Evolutionary conservation across 2,329 filamentous ascomycete species (phyloP).

Genomic region (Diaporthe amygdali): DNA sequence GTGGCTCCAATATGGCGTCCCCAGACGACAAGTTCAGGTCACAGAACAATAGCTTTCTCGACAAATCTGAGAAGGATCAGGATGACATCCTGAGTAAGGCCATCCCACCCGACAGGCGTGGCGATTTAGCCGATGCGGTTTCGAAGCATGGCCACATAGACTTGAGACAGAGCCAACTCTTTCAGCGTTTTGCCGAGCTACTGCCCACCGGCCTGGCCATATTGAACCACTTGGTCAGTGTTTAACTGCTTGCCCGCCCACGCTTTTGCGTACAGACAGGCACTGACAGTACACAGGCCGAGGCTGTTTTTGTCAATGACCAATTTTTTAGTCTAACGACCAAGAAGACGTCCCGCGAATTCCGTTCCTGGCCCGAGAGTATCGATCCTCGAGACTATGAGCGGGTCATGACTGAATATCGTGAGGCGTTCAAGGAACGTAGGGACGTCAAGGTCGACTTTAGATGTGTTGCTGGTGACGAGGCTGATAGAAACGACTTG

Average conservation of each 20-base stretch:
- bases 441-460: conserved; percentile 17
- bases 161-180: conserved; percentile 12
- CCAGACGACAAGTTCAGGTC: too few species aligned
- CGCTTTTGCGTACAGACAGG: rapidly evolving
- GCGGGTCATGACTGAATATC: conserved; percentile 14
- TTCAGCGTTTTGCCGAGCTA: conserved; percentile 10
- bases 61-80: conserved; percentile 4
- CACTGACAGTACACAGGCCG: neutral
- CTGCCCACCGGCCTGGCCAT: conserved; percentile 4
- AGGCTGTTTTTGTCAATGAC: conserved; percentile 16
- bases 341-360: conserved; percentile 6
- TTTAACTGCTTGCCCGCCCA: too few species aligned
- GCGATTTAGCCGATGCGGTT: neutral
- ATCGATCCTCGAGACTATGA: conserved; percentile 16
- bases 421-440: conserved; percentile 4
- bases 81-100: conserved; percentile 9
- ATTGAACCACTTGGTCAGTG: neutral
- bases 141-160: neutral
- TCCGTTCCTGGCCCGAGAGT: conserved; percentile 18
- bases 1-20: neutral
- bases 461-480: neutral
- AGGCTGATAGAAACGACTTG: neutral
- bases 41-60: neutral
- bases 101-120: neutral
- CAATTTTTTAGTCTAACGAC: conserved; percentile 11